Evolutionary conservation across 345 rosid species (phyloP), one percentile per base, ranked within the genome.

Genomic region (Citrus mangshanensis): DNA sequence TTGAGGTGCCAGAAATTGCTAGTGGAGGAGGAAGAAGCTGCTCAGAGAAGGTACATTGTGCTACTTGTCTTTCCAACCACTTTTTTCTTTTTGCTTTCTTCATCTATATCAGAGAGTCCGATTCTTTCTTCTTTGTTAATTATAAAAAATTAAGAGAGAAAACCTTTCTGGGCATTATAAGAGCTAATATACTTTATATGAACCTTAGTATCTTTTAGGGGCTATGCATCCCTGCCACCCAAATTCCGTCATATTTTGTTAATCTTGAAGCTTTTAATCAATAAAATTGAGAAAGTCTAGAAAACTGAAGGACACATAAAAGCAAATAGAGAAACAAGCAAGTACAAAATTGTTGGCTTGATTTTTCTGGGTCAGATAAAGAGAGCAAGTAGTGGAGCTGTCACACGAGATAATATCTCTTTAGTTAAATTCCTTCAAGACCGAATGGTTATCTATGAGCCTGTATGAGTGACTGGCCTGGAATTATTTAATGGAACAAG

Each of bases 21-120:
- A 35, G 88, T 97, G 83, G 98, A 94, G 86, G 99, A 97, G 85
- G 98, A 97, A 87, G 99, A 94, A 88, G 97, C 97, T 80, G 93
- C 95, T 59, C 95, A 81, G 81, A 91, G 89, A 87, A 97, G 97
- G 99, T 94, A 80, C 35, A 51, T 77, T 74, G 51, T 78, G 35
- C 58, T 16, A 68, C 49, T 37, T 55, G 28, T 37, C 35, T 49
- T 77, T 32, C 30, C 3, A n/a, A n/a, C 64, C 30, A 4, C 25
- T 34, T 55, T 37, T 9, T 3, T 13, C 6, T 1, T 76, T 34
- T 65, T 22, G 25, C 60, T 62, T 46, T 51, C 32, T 51, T 3
- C 24, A 51, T 28, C 59, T 22, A 60, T 46, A 58, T 30, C 61
- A 27, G 55, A 54, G 58, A 38, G 56, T 18, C 14, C 9, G 16